A percentile compares a stretch with the other conserved stretches of the same genome.
Conservation (phyloP, 129 eudicot species). For the Heracleum sosnowskyi region DNA sequence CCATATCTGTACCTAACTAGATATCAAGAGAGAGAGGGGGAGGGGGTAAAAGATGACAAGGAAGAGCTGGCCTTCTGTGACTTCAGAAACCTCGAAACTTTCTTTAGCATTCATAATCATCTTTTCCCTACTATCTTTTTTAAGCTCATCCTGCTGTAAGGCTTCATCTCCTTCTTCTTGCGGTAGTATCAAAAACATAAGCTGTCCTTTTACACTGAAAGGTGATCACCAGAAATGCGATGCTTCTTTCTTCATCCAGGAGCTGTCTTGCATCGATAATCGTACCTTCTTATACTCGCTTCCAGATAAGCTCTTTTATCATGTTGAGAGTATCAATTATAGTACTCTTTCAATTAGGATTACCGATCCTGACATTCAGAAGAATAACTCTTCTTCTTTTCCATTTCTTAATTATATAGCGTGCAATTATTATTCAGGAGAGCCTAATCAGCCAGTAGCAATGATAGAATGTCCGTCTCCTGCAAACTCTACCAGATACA, state of each 20-base stretch:
- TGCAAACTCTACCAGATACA: neutral
- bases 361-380: neutral
- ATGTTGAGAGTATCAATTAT: neutral
- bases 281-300: neutral
- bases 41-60: neutral
- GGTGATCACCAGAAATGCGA: slow-evolving; percentile 7
- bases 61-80: neutral
- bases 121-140: neutral
- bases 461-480: neutral
- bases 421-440: too few relatives aligned
- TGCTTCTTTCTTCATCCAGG: neutral
- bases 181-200: neutral
- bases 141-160: neutral
- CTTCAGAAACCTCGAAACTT: neutral
- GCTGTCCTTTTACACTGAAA: neutral
- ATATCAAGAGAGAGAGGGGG: neutral
- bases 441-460: too few relatives aligned
- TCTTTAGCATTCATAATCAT: neutral
- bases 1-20: neutral
- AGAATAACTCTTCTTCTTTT: neutral
- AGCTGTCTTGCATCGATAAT: neutral
- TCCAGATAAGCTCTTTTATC: neutral
- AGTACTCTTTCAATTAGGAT: neutral
- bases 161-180: slow-evolving; percentile 6
- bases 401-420: too few relatives aligned